phyloP scores from a whole-genome alignment of 768 basidiomycete species.

The Boletellus emodensis region DNA sequence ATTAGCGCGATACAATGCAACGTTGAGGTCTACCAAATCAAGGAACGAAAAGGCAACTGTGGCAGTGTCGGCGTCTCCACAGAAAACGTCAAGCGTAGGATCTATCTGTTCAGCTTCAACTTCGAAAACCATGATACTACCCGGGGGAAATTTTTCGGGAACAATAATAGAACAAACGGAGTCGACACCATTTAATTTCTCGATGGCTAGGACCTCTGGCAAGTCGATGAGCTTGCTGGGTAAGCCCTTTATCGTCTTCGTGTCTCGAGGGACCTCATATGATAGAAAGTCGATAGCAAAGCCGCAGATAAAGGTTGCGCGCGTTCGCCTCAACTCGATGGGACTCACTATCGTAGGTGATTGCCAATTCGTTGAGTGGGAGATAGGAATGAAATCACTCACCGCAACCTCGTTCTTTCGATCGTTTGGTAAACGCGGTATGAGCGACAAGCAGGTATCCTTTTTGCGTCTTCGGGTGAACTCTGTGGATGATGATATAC shows the following conservation, averaged over 20 bases:
- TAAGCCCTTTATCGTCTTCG: slow-evolving; percentile 63
- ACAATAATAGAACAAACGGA: slow-evolving; percentile 75
- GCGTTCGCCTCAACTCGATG: slow-evolving; percentile 77
- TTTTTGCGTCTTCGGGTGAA: slow-evolving; percentile 85
- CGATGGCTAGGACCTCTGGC: slow-evolving; percentile 50
- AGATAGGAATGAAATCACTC: slow-evolving; percentile 24
- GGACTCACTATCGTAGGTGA: slow-evolving; percentile 57
- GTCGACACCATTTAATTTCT: slow-evolving; percentile 62
- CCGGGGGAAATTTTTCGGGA: slow-evolving; percentile 92
- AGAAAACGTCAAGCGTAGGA: slow-evolving; percentile 65
- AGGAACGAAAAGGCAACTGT: slow-evolving; percentile 70
- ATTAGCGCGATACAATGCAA: slow-evolving; percentile 80
- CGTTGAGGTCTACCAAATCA: slow-evolving; percentile 84
- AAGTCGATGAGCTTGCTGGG: slow-evolving; percentile 66
- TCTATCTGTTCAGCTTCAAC: slow-evolving; percentile 79
- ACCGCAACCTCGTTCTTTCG: slow-evolving; percentile 80
- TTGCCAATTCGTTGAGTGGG: slow-evolving; percentile 1
- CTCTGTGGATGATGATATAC: slow-evolving; percentile 93
- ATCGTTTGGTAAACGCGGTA: slow-evolving; percentile 84
- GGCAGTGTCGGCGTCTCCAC: slow-evolving; percentile 64
- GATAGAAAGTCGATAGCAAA: slow-evolving; percentile 67
- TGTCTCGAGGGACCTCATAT: slow-evolving; percentile 49
- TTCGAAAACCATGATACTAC: slow-evolving; percentile 89
- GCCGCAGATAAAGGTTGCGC: slow-evolving; percentile 77
- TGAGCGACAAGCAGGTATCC: slow-evolving; percentile 92